Conservation (phyloP, 495 filamentous ascomycete species). For the Trichocladium uniseriatum region DNA sequence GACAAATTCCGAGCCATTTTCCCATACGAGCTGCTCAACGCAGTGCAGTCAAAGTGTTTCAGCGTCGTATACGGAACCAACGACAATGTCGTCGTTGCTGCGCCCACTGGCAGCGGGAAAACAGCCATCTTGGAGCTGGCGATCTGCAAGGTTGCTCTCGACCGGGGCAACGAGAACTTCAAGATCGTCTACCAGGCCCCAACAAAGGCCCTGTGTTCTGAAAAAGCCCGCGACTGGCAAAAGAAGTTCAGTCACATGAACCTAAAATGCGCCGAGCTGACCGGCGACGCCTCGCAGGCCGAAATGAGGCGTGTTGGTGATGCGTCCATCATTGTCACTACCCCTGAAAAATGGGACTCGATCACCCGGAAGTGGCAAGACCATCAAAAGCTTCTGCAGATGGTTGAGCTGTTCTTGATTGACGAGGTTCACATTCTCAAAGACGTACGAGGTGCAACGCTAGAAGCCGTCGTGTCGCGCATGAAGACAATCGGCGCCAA, state of each 20-base stretch:
- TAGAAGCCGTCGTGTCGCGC: constrained; percentile 92
- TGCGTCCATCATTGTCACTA: constrained; percentile 90
- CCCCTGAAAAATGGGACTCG: constrained; percentile 98
- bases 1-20: constrained; percentile 72
- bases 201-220: constrained; percentile 84
- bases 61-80: constrained; percentile 56
- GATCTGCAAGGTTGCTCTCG: constrained; percentile 67
- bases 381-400: constrained; percentile 68
- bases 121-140: constrained; percentile 86
- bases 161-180: constrained; percentile 56
- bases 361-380: constrained; percentile 95
- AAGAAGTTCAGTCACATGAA: constrained; percentile 69
- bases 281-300: constrained; percentile 74
- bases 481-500: constrained; percentile 89
- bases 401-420: constrained; percentile 87
- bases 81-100: constrained; percentile 80
- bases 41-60: constrained; percentile 86
- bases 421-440: constrained; percentile 96
- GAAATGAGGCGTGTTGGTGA: constrained; percentile 67
- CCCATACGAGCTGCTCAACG: constrained; percentile 77
- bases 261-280: constrained; percentile 74
- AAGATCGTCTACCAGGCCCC: constrained; percentile 96
- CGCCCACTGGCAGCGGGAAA: constrained; percentile 92
- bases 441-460: constrained; percentile 75
- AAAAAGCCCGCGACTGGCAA: constrained; percentile 75